Conservation (phyloP, 306 rosid genomes). For the Astragalus glycyphyllos region DNA sequence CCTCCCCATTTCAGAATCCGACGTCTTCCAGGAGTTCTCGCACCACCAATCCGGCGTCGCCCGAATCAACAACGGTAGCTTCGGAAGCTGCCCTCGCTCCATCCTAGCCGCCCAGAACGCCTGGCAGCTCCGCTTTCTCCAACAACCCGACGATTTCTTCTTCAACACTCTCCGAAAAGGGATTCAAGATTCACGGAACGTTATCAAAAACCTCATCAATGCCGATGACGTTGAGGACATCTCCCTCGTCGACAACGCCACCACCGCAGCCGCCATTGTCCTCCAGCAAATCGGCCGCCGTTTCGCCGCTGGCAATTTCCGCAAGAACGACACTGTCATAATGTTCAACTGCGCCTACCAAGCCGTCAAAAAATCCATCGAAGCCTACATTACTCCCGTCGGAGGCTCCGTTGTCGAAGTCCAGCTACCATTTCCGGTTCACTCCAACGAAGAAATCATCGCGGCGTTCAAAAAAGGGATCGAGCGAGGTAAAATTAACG, state of each 20-base stretch:
- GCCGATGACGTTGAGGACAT: conserved; percentile 52
- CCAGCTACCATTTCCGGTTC: conserved; percentile 63
- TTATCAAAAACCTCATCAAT: conserved; percentile 47
- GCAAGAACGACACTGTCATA: conserved; percentile 49
- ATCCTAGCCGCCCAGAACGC: conserved; percentile 51
- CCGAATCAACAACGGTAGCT: conserved; percentile 70
- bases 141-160: conserved; percentile 66
- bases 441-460: conserved; percentile 49
- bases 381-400: conserved; percentile 53
- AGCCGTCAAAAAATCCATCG: conserved; percentile 69
- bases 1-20: conserved; percentile 39
- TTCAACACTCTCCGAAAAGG: conserved; percentile 47
- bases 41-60: conserved; percentile 59
- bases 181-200: conserved; percentile 47
- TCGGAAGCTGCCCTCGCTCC: conserved; percentile 69
- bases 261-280: conserved; percentile 71
- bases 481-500: conserved; percentile 51
- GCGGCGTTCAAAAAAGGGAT: conserved; percentile 57
- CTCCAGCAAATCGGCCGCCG: conserved; percentile 56
- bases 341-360: conserved; percentile 60
- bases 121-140: conserved; percentile 63
- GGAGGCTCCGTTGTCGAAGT: conserved; percentile 60
- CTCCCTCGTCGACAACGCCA: conserved; percentile 66
- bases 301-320: conserved; percentile 38
- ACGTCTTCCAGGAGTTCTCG: conserved; percentile 54